Base-by-base conservation (phyloP, 2,329 filamentous ascomycete genomes). In the Epichloe sylvatica region DNA sequence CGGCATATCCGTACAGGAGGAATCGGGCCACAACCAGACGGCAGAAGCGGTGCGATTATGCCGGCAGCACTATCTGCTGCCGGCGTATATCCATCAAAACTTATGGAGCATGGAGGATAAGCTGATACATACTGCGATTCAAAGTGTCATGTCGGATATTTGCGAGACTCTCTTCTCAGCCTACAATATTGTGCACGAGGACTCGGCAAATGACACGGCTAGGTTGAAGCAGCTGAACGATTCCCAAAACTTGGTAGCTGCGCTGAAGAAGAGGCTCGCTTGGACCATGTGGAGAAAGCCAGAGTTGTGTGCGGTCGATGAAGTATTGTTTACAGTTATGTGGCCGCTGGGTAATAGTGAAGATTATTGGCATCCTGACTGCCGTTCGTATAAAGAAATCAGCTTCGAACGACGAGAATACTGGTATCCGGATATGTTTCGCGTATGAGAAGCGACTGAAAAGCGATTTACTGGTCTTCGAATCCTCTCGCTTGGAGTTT, bases 221-320 rank as follows among this genome's bases (percentile, higher is more conserved):
- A 34, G 19, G 15, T 6, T 3, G 36, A 45, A 34, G 34, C 43
- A 34, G 33, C 7, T 37, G 8, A 35, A 30, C 4, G 19, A 25
- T 7, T 19, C 49, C 8, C 41, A 34, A 8, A 25, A 30, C 2
- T 34, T 37, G 13, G 21, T 53, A 3, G 15, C 6, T 12, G 42
- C 40, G 19, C 49, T 84, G 15, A 70, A 74, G 19, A 53, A 62
- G 1, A 73, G 73, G 50, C 65, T 84, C 2, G 67, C 68, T 6
- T 84, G 81, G 81, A 71, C 76, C 3, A 70, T 64, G 0, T 83
- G 78, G 78, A 80, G 77, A 55, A 68, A 72, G 46, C 78, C 77
- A 47, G 64, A 67, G 6, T 67, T 69, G 1, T 84, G 81, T 57
- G 61, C 56, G 0, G 66, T 68, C 7, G 69, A 76, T 42, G 73